phyloP scores from a whole-genome alignment of 768 basidiomycete genomes.

The Chalciporus sphaerocephalus region DNA sequence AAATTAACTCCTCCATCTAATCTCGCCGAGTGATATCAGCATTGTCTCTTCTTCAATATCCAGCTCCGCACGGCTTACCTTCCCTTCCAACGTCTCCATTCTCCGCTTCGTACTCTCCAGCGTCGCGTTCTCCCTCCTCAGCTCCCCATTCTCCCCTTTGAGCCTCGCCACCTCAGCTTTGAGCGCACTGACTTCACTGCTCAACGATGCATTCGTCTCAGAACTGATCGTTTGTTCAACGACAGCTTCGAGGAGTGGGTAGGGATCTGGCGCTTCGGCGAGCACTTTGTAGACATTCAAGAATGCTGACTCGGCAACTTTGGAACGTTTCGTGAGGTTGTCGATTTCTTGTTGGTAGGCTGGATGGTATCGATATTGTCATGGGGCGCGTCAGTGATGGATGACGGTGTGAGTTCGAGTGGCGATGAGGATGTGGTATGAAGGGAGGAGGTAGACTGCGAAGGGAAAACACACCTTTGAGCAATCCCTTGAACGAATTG shows the following conservation, averaged over 20 bases:
- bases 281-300: slow-evolving; percentile 95
- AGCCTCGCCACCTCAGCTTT: slow-evolving; percentile 70
- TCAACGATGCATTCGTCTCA: slow-evolving; percentile 29
- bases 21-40: slow-evolving; percentile 3
- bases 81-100: slow-evolving; percentile 77
- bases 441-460: background rate
- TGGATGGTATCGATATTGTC: slow-evolving; percentile 25
- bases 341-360: slow-evolving; percentile 98
- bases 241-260: slow-evolving; percentile 91
- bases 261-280: slow-evolving; percentile 96
- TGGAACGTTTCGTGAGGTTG: slow-evolving; percentile 87
- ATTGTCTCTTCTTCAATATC: background rate
- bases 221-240: slow-evolving; percentile 92
- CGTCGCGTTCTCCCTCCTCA: slow-evolving; percentile 65
- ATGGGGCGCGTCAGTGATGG: no score
- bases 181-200: slow-evolving; percentile 69
- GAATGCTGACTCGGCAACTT: slow-evolving; percentile 91
- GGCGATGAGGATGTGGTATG: background rate
- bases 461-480: slow-evolving; percentile 71
- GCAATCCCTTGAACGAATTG: slow-evolving; percentile 79
- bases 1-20: slow-evolving; percentile 94
- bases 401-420: no score
- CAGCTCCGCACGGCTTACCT: slow-evolving; percentile 43
- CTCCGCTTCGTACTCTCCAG: slow-evolving; percentile 72
- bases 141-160: slow-evolving; percentile 77